A percentile compares a stretch with the other conserved stretches of the same genome.
Evolutionary conservation across 257 asterid species (phyloP).

Genomic region (Nyctanthes arbortristis): DNA sequence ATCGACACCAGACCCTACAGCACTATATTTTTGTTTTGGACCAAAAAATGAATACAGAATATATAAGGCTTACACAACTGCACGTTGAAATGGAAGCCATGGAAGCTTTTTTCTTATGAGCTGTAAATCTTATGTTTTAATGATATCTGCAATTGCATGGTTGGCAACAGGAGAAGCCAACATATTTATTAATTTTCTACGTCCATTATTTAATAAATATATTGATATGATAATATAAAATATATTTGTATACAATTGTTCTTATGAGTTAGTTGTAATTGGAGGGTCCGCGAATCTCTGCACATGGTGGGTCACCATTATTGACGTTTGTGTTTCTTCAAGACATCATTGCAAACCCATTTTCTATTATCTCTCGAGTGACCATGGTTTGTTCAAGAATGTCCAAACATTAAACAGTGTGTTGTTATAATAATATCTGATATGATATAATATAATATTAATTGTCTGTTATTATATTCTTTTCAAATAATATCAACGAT

Average conservation of each 20-base stretch:
- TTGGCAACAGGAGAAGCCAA: neutral
- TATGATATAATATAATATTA: no score
- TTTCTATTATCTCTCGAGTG: neutral
- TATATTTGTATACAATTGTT: neutral
- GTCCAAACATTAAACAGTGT: no score
- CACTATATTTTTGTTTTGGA: no score
- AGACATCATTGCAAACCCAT: neutral
- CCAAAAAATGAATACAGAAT: no score
- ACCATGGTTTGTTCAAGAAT: neutral
- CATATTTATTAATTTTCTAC: neutral
- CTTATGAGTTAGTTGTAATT: neutral
- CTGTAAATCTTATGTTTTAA: neutral
- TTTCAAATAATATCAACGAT: no score
- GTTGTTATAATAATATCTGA: no score
- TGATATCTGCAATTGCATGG: neutral
- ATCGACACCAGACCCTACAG: no score
- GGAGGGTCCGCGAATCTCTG: neutral
- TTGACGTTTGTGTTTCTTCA: neutral
- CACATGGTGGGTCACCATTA: slow-evolving; percentile 5
- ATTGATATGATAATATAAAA: neutral
- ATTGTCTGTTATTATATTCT: no score
- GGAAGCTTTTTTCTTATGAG: neutral
- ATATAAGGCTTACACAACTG: neutral
- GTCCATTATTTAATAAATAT: neutral
- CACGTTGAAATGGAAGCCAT: neutral